A percentile compares a stretch with the other conserved stretches of the same genome.
phyloP scores from a whole-genome alignment of 371 early-diverging fungal species.

The Mucor piriformis region DNA sequence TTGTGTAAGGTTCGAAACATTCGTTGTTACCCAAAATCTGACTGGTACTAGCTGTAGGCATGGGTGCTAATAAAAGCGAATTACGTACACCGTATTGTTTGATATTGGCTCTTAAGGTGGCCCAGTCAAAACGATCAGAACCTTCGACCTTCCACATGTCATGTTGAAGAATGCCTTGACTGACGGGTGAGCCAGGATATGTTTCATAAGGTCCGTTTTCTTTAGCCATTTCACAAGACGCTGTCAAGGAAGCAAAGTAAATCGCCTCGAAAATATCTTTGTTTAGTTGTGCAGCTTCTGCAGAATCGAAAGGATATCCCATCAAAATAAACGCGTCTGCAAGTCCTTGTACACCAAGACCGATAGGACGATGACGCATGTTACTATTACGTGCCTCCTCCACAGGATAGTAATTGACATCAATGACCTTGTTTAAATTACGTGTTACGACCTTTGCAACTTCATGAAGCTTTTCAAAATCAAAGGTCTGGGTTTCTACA shows the following conservation, averaged over 20 bases:
- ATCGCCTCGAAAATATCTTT: slow-evolving; percentile 96
- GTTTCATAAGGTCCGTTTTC: slow-evolving; percentile 87
- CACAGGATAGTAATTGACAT: slow-evolving; percentile 97
- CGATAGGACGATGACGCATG: slow-evolving; percentile 97
- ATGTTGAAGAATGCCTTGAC: slow-evolving; percentile 94
- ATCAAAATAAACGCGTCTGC: slow-evolving; percentile 98
- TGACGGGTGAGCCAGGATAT: slow-evolving; percentile 90
- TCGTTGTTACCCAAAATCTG: slow-evolving; percentile 99
- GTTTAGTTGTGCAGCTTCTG: slow-evolving; percentile 91
- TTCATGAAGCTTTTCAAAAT: slow-evolving; percentile 76
- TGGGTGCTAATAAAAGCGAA: slow-evolving; percentile 97
- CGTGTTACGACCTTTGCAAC: slow-evolving; percentile 80
- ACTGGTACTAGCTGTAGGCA: slow-evolving; percentile 99
- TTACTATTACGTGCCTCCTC: slow-evolving; percentile 89
- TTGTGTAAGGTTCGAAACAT: slow-evolving; percentile 99
- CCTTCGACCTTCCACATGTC: slow-evolving; percentile 93
- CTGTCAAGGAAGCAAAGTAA: slow-evolving; percentile 96
- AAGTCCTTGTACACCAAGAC: slow-evolving; percentile 98
- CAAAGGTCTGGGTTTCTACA: slow-evolving; percentile 58
- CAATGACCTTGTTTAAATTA: slow-evolving; percentile 98
- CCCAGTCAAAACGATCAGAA: slow-evolving; percentile 93
- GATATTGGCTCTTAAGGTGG: slow-evolving; percentile 80
- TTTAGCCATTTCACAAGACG: slow-evolving; percentile 93
- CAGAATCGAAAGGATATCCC: slow-evolving; percentile 96
- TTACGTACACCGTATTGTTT: slow-evolving; percentile 95